Evolutionary conservation across 768 basidiomycete genomes (phyloP).

Genomic region (Amanita subjunquillea): DNA sequence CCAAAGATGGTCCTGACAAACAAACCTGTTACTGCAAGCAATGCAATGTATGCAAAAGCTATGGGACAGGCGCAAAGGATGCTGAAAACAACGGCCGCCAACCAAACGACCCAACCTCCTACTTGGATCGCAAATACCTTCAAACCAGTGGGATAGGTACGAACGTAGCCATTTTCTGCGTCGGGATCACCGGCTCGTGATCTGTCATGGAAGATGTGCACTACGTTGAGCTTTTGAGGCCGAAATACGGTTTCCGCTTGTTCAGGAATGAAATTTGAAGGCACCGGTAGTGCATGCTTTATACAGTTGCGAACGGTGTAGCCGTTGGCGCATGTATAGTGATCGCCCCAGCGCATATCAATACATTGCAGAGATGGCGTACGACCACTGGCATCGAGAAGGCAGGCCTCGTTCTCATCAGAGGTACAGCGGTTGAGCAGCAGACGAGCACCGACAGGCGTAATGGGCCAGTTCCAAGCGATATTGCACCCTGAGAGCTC

Average conservation of each 20-base stretch:
- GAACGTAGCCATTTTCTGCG: too few relatives aligned
- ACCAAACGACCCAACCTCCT: too few relatives aligned
- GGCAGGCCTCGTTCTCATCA: background rate
- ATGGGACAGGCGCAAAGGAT: background rate
- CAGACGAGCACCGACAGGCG: background rate
- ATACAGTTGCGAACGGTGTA: background rate
- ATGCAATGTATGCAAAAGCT: background rate
- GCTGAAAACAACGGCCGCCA: background rate
- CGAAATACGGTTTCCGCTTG: background rate
- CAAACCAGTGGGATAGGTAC: too few relatives aligned
- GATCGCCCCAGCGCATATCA: background rate
- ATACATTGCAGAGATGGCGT: background rate
- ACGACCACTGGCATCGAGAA: background rate
- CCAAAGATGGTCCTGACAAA: background rate
- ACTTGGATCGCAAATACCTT: too few relatives aligned
- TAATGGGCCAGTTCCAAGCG: background rate
- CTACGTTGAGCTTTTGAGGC: background rate
- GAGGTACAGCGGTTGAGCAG: background rate
- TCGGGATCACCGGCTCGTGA: too few relatives aligned
- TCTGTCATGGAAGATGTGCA: too few relatives aligned
- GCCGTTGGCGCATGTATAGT: background rate
- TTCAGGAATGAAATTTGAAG: background rate
- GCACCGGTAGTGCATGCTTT: too few relatives aligned
- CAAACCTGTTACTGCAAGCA: background rate
- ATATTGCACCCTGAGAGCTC: background rate